Percentiles rank a stretch among this genome's conserved stretches.
phyloP scores from a whole-genome alignment of 139 green algal species.

The Volvox reticuliferus region DNA sequence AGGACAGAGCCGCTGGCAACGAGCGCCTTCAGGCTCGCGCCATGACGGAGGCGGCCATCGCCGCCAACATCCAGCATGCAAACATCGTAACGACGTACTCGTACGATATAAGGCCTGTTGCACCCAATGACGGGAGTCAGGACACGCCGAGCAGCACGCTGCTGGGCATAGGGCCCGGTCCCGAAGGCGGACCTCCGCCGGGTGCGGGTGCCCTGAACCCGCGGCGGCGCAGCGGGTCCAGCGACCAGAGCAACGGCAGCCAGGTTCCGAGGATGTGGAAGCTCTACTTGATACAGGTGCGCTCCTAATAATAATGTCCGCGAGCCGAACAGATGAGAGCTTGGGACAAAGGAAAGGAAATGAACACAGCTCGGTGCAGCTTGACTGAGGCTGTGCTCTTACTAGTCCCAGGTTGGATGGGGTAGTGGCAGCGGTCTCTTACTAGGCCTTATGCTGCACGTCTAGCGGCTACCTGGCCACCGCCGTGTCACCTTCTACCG shows the following conservation, averaged over 20 bases:
- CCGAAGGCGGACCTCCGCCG: not conserved
- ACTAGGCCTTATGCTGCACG: no score
- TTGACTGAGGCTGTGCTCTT: no score
- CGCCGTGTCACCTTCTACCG: no score
- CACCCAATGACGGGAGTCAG: not conserved
- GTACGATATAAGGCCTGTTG: slow-evolving; percentile 42
- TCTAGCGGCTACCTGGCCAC: no score
- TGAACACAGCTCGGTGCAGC: no score
- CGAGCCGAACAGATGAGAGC: no score
- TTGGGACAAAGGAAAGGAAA: no score
- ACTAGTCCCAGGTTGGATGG: no score
- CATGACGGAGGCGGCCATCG: slow-evolving; percentile 52
- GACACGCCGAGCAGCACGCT: slow-evolving; percentile 27
- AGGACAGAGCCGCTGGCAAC: slow-evolving; percentile 19
- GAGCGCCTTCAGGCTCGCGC: slow-evolving; percentile 24
- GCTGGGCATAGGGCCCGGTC: slow-evolving; percentile 38
- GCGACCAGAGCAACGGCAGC: slow-evolving; percentile 1
- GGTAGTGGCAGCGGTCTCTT: no score
- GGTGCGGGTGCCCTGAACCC: no score
- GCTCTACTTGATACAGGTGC: slow-evolving; percentile 42
- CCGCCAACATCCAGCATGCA: slow-evolving; percentile 50
- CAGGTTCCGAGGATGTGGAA: slow-evolving; percentile 1
- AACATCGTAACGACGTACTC: slow-evolving; percentile 54
- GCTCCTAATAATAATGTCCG: not conserved
- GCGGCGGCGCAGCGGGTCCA: slow-evolving; percentile 2